Conservation (phyloP, 352 stramenopile genomes). For the Phytophthora pluvialis region DNA sequence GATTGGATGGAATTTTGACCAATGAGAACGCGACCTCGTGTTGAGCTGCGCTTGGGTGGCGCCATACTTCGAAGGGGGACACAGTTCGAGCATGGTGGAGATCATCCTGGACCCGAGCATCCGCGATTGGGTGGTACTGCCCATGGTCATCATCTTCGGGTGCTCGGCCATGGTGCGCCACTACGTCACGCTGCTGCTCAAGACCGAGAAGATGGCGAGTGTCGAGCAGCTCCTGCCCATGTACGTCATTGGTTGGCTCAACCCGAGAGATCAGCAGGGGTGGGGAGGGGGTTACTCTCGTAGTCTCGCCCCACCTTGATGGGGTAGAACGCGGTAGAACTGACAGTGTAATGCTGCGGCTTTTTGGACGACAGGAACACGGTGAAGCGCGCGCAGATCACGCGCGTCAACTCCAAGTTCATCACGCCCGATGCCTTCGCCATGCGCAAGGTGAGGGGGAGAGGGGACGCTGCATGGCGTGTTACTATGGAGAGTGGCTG, state of each 20-base stretch:
- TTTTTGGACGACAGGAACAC: slow-evolving; percentile 70
- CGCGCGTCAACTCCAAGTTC: slow-evolving; percentile 92
- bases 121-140: slow-evolving; percentile 97
- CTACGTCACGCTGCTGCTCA: slow-evolving; percentile 86
- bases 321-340: background rate
- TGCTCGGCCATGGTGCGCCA: slow-evolving; percentile 87
- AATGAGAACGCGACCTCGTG: slow-evolving; percentile 5
- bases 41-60: background rate
- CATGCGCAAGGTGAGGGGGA: slow-evolving; percentile 79
- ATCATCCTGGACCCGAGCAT: slow-evolving; percentile 95
- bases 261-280: background rate
- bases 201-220: slow-evolving; percentile 81
- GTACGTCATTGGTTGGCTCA: slow-evolving; percentile 37
- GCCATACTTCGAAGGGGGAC: slow-evolving; percentile 1
- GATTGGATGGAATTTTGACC: slow-evolving; percentile 20
- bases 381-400: slow-evolving; percentile 81
- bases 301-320: slow-evolving; percentile 2
- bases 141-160: slow-evolving; percentile 96
- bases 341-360: background rate
- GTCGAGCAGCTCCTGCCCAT: slow-evolving; percentile 82
- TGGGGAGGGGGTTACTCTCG: background rate
- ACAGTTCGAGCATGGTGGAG: slow-evolving; percentile 65
- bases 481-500: slow-evolving; percentile 5
- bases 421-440: slow-evolving; percentile 82
- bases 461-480: background rate